Base-by-base conservation (phyloP, 345 rosid species). In the Laguncularia racemosa region DNA sequence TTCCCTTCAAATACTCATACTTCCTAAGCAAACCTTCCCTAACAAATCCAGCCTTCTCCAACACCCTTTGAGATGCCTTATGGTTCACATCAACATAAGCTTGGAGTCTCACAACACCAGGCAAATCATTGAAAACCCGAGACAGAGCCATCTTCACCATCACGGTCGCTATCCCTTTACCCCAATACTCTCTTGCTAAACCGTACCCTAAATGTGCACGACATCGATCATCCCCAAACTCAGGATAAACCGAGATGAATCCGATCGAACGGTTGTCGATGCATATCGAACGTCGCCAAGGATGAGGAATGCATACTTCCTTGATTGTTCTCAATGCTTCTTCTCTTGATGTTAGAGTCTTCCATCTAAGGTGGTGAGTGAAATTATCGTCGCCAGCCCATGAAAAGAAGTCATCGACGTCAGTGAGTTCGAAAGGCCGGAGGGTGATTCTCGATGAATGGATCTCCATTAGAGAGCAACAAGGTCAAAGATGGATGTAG, bases 281-380 rank as follows among this genome's bases (percentile, higher is more conserved):
- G 66, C 91, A 84, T 45, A 76, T 73, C 3, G 85, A 80, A 1
- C 79, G 65, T 2, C 81, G 73, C 76, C 83, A 72, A 0, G 77
- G 80, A 63, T 73, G 87, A 2, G 81, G 74, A 2, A 78, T 67
- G 55, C 81, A 76, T 12, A 63, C 66, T 13, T 73, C 75, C 57
- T 55, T 60, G 50, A 77, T 77, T 67, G 58, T 69, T 64, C 67
- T 11, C 20, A 68, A 53, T 2, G 73, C 81, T 56, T 77, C 76
- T 20, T 83, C 75, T 55, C 53, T 75, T 6, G 80, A 55, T 14
- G 69, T 67, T 7, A 76, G 40, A 3, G 68, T 40, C 7, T 70
- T 58, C 81, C 85, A 69, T 20, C 73, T 61, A 12, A 63, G 70
- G 59, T 59, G 13, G 3, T 66, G 59, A 17, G 63, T 73, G 20